These are phyloP conservation scores for Lachnellula occidentalis DNA, from an alignment of 2,329 filamentous ascomycete species.

Conservation along the genomic window DNA sequence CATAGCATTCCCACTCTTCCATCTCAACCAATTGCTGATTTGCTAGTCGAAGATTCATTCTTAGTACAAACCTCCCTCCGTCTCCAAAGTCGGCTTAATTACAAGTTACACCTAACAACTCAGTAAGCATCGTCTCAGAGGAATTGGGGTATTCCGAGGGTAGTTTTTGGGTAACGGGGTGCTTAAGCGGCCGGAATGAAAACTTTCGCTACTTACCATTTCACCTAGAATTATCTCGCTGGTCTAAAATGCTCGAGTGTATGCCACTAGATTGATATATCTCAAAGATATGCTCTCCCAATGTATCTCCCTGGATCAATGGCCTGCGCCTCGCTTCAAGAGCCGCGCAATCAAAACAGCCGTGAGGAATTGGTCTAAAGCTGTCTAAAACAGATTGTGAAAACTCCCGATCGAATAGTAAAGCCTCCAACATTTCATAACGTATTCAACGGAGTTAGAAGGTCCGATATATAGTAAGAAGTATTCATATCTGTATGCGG, in stretches of 20 bases:
- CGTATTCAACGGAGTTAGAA: neutral
- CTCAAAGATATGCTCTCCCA: neutral
- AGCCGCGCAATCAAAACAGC: neutral
- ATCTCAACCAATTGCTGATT: too few relatives aligned
- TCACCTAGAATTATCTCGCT: neutral
- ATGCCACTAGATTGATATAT: neutral
- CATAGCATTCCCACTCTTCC: too few relatives aligned
- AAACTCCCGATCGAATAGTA: neutral
- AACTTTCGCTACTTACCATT: neutral
- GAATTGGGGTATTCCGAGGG: too few relatives aligned
- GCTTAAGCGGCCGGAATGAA: too few relatives aligned
- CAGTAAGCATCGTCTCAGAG: too few relatives aligned
- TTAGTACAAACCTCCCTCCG: too few relatives aligned
- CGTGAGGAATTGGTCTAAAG: neutral
- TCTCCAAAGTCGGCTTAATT: too few relatives aligned
- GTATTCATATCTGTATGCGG: neutral
- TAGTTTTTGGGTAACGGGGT: too few relatives aligned
- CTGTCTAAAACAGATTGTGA: neutral
- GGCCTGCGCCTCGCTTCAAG: neutral
- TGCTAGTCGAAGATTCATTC: too few relatives aligned
- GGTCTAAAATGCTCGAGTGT: neutral
- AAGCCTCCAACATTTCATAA: neutral
- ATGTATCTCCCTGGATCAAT: neutral
- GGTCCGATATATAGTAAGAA: neutral
- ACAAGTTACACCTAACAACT: too few relatives aligned